Base-by-base conservation (phyloP, 306 rosid genomes). In the Castanea sativa region DNA sequence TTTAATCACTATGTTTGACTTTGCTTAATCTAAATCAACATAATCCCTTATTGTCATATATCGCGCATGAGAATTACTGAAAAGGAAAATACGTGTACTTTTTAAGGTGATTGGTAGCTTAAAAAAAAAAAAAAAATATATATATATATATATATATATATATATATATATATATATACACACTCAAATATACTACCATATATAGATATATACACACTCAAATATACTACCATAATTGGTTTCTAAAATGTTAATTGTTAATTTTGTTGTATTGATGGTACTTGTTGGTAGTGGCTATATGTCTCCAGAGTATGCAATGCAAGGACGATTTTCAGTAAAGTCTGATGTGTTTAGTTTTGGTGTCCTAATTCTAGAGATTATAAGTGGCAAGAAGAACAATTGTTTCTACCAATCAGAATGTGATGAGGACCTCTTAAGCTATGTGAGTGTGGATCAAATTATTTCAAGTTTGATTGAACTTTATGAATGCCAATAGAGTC, bases 291-390 rank as follows among this genome's bases (percentile, higher is more conserved):
- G 92, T 2, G 88, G 89, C 12, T 90, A 90, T 23, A 88, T 90
- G 91, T 89, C 90, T 61, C 90, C 87, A 0, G 86, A 90, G 15
- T 88, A 90, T 55, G 84, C 80, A 32, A 81, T 79, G 53, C 79
- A 78, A 12, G 90, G 89, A 79, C 61, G 33, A 11, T 79, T 82
- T 52, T 90, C 90, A 0, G 8, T 35, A 2, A 90, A 90, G 55
- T 90, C 85, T 0, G 90, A 90, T 77, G 86, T 86, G 2, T 90
- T 84, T 16, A 77, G 88, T 29, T 90, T 86, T n/a, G 88, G 92
- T 16, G 80, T 88, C 20, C 56, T 90, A 0, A 1, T 88, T 12
- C 74, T 90, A 15, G 90, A 88, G 82, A 90, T 88, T 11, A 20
- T 86, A n/a, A 83, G 69, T 29, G 89, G 89, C 41, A 21, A 52